Evolutionary conservation across 805 yeast genomes (phyloP).

Genomic region (Yarrowia divulgata): DNA sequence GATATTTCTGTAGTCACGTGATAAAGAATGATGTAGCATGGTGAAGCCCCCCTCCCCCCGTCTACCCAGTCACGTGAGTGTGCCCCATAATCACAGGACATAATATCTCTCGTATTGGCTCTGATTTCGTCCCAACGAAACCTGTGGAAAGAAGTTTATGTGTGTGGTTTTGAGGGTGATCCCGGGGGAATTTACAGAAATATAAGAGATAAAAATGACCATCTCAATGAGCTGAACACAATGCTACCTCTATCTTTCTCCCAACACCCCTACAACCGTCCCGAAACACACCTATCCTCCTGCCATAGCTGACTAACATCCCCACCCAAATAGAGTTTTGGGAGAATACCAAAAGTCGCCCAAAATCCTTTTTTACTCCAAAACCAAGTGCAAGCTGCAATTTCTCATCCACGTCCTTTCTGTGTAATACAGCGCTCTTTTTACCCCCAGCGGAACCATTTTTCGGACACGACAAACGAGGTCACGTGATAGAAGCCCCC

Average conservation of each 20-base stretch:
- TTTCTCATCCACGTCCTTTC: constrained; percentile 8
- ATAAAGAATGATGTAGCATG: too few relatives aligned
- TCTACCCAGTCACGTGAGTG: too few relatives aligned
- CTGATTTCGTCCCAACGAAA: constrained; percentile 20
- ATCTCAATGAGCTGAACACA: not conserved
- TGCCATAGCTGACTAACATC: constrained; percentile 16
- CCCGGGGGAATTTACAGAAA: not conserved
- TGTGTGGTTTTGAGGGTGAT: not conserved
- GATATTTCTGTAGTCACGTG: too few relatives aligned
- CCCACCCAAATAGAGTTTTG: constrained; percentile 33
- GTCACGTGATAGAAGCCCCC: not conserved
- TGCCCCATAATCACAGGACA: not conserved
- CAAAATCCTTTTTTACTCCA: constrained; percentile 35
- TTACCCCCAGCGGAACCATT: not conserved
- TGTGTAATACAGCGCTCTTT: not conserved
- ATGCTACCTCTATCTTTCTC: too few relatives aligned
- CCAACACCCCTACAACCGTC: not conserved
- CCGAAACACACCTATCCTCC: not conserved
- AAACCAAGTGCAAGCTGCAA: constrained; percentile 7
- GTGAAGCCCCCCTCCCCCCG: too few relatives aligned
- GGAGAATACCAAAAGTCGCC: constrained; percentile 13
- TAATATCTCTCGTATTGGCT: constrained; percentile 12
- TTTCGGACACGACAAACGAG: constrained; percentile 4
- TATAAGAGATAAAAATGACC: not conserved
- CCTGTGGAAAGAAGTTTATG: constrained; percentile 18